Evolutionary conservation across 2,329 filamentous ascomycete genomes (phyloP).

Genomic region (Boeremia exigua): DNA sequence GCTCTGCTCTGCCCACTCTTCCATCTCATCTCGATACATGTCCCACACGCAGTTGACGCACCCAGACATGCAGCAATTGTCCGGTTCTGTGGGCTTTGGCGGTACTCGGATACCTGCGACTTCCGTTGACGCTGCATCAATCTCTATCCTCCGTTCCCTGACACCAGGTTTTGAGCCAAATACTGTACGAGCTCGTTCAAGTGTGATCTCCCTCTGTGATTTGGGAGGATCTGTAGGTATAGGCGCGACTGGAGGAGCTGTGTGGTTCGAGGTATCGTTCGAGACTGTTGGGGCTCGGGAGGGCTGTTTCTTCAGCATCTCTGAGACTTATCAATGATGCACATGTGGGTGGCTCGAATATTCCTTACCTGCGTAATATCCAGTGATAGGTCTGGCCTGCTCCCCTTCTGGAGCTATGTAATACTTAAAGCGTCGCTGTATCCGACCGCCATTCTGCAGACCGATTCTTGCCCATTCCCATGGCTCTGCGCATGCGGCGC

Average conservation of each 20-base stretch:
- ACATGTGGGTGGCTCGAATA: neutral
- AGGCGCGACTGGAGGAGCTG: constrained; percentile 29
- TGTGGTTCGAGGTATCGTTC: constrained; percentile 41
- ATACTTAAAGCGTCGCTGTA: constrained; percentile 43
- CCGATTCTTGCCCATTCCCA: constrained; percentile 28
- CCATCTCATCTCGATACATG: constrained; percentile 85
- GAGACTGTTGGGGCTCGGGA: constrained; percentile 35
- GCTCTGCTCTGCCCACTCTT: constrained; percentile 78
- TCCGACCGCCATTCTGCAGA: constrained; percentile 43
- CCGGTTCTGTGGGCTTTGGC: constrained; percentile 84
- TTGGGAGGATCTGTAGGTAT: constrained; percentile 49
- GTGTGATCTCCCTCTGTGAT: constrained; percentile 61
- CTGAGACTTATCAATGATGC: constrained; percentile 36
- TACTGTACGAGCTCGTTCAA: constrained; percentile 69
- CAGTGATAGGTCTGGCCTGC: constrained; percentile 47
- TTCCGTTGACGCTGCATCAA: constrained; percentile 64
- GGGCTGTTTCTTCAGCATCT: constrained; percentile 44
- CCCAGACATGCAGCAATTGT: constrained; percentile 99
- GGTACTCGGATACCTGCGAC: constrained; percentile 84
- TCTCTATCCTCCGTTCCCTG: constrained; percentile 70
- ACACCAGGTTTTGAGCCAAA: constrained; percentile 83
- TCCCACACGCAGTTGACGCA: constrained; percentile 99
- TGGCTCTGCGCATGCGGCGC: constrained; percentile 32
- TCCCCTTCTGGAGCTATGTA: constrained; percentile 46
- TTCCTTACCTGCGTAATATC: constrained; percentile 46